These are phyloP conservation scores for Vigna radiata DNA, from an alignment of 306 rosid genomes.

Conservation along the genomic window DNA sequence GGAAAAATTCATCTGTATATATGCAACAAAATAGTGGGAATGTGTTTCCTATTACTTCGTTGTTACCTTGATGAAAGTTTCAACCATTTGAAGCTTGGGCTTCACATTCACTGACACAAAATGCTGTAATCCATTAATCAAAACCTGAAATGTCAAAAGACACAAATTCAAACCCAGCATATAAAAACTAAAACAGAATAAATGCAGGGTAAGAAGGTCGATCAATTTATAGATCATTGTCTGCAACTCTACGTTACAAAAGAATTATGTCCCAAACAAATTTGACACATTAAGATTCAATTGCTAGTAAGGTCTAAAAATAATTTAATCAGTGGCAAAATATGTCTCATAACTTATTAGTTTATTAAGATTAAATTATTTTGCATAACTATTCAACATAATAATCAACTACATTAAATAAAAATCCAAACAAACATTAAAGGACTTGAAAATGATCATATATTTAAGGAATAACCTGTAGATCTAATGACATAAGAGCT, in stretches of 20 bases:
- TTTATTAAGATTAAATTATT: slow-evolving; percentile 33
- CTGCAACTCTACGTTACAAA: slow-evolving; percentile 32
- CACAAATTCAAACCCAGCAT: slow-evolving; percentile 32
- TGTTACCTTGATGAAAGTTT: slow-evolving; percentile 89
- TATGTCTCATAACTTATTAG: slow-evolving; percentile 1
- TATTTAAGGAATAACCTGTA: slow-evolving; percentile 68
- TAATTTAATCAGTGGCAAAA: slow-evolving; percentile 14
- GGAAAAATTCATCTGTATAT: slow-evolving; percentile 15
- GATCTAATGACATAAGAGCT: slow-evolving; percentile 94
- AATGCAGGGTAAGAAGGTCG: slow-evolving; percentile 9
- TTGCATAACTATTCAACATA: slow-evolving; percentile 25
- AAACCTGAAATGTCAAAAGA: slow-evolving; percentile 68
- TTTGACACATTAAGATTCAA: slow-evolving; percentile 2
- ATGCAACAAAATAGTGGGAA: slow-evolving; percentile 20
- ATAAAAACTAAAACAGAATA: slow-evolving; percentile 35
- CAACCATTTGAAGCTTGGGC: slow-evolving; percentile 86
- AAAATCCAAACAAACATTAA: slow-evolving; percentile 35
- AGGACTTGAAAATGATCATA: slow-evolving; percentile 18
- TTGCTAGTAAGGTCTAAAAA: slow-evolving; percentile 33
- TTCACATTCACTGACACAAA: slow-evolving; percentile 75
- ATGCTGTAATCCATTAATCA: slow-evolving; percentile 95
- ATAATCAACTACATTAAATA: slow-evolving; percentile 22
- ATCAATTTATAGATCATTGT: slow-evolving; percentile 5
- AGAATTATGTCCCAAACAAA: slow-evolving; percentile 20
- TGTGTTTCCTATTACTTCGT: slow-evolving; percentile 27